Evolutionary conservation across 1,284 basidiomycete species (phyloP), one percentile per base, ranked within the genome.

Genomic region (Trichosporon faecale): DNA sequence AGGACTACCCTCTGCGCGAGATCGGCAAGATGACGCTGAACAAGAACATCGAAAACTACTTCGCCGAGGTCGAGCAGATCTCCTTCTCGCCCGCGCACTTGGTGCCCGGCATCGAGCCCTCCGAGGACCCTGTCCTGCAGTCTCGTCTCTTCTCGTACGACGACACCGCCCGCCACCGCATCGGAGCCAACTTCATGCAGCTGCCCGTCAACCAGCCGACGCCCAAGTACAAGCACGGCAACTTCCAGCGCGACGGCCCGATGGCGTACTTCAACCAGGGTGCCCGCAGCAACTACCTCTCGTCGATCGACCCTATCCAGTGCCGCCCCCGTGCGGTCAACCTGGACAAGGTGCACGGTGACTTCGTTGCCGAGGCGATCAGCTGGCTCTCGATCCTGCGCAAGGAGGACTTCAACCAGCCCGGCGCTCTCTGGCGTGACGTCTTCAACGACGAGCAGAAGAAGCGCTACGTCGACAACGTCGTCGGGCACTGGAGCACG

Each of bases 131-230:
- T 18, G 91, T 97, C 72, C 87, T 97, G 73, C 95, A 97, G 83
- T 91, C 91, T 31, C 92, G 95, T 73, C 88, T 97, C 52, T 97
- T 96, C 89, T 93, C 93, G 11, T 98, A 98, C 87, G 92, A 94
- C 4, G 95, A 97, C 82, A 93, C 95, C 7, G 94, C 96, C 83
- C 89, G 93, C 72, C 91, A 95, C 86, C 90, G 84, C 31, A 76
- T 82, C 69, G 78, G 79, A 27, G 72, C 84, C 71, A 97, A 97
- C 87, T 95, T 96, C 86, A 83, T 90, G 77, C 93, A 96, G 80
- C 85, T 98, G 14, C 94, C 94, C 4, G 91, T 95, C 80, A 97
- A 98, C 81, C 87, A 88, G n/a, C 90, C 92, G 1, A 78, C 90
- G 68, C 86, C 85, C 60, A 89, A 90, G 4, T 81, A 78, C 75